A percentile compares a stretch with the other conserved stretches of the same genome.
phyloP scores from a whole-genome alignment of 2,329 filamentous ascomycete genomes.

The Hypoxylon sp. region DNA sequence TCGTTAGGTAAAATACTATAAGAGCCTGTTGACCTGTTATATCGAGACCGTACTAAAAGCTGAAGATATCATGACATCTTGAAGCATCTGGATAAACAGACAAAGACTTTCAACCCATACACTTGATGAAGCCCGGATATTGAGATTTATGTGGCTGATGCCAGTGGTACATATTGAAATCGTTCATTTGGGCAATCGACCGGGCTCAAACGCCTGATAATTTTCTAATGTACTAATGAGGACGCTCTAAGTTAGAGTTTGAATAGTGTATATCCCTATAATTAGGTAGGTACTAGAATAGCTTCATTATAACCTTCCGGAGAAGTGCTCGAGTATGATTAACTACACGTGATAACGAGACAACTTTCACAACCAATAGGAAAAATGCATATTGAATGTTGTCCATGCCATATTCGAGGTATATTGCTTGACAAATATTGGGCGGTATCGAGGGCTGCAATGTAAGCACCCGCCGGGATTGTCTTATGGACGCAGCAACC shows the following conservation, averaged over 20 bases:
- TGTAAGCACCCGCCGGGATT: conserved; percentile 10
- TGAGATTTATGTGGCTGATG: neutral
- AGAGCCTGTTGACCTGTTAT: neutral
- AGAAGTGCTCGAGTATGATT: neutral
- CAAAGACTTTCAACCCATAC: neutral
- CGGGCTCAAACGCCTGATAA: neutral
- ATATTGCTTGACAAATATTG: neutral
- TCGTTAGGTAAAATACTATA: neutral
- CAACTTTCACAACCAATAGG: neutral
- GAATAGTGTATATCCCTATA: too few species aligned
- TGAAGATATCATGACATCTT: neutral
- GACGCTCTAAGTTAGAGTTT: neutral
- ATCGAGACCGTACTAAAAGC: neutral
- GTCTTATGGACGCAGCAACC: conserved; percentile 6
- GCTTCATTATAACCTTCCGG: neutral
- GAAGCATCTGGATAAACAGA: neutral
- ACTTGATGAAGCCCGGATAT: neutral
- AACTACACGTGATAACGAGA: neutral
- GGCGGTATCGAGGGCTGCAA: neutral
- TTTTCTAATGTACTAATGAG: neutral
- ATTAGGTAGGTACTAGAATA: neutral
- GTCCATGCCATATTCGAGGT: neutral
- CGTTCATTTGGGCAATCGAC: neutral
- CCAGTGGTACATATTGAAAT: neutral
- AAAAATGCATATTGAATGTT: neutral